These are phyloP conservation scores for Knoxia roxburghii DNA, from an alignment of 257 asterid species.

Conservation along the genomic window DNA sequence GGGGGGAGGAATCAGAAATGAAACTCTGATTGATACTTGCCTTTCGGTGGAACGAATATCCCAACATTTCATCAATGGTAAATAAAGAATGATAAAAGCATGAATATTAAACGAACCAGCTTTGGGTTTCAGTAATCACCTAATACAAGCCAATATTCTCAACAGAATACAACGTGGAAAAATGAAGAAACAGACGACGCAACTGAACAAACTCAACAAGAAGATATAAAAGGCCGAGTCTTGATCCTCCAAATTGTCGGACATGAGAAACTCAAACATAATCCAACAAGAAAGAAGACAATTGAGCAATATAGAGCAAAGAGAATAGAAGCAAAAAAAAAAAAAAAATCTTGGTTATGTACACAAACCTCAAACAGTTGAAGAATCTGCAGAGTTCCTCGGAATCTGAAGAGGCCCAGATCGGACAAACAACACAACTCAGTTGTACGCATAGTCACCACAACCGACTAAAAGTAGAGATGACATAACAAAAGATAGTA, in stretches of 20 bases:
- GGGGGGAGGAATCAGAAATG: neutral
- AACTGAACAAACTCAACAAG: conserved; percentile 11
- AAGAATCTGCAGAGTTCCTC: conserved; percentile 51
- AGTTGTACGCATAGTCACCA: conserved; percentile 46
- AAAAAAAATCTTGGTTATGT: conserved; percentile 8
- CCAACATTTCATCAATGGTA: neutral
- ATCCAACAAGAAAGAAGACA: conserved; percentile 9
- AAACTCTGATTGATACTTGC: neutral
- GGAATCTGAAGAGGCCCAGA: conserved; percentile 56
- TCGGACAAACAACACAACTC: conserved; percentile 50
- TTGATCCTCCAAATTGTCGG: conserved; percentile 15
- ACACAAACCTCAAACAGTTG: conserved; percentile 48
- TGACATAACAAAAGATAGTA: conserved; percentile 31
- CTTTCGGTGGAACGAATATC: neutral
- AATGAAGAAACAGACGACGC: neutral
- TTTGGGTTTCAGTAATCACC: neutral
- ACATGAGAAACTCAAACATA: conserved; percentile 13
- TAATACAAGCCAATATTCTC: neutral
- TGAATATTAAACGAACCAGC: neutral
- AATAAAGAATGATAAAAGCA: neutral
- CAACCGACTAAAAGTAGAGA: conserved; percentile 26
- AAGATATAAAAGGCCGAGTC: conserved; percentile 13
- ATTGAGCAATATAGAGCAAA: neutral
- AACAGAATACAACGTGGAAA: neutral
- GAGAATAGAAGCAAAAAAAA: neutral